Conservation (phyloP, 352 stramenopile genomes). For the Phytophthora litchii region DNA sequence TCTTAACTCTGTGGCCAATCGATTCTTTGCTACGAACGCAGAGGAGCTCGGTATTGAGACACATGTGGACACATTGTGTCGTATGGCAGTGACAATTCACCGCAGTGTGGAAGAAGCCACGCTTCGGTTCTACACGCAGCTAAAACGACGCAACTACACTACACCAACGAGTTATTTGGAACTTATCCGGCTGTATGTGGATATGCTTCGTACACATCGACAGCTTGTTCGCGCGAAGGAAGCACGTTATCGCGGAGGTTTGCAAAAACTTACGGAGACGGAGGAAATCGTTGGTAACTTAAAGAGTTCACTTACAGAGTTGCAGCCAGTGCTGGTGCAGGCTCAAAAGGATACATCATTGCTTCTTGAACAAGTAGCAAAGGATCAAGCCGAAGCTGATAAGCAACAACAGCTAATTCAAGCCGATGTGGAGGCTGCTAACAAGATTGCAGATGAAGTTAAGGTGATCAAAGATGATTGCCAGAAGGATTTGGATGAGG, state of each 20-base stretch:
- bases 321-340: slow-evolving; percentile 91
- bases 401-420: slow-evolving; percentile 92
- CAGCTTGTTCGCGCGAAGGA: slow-evolving; percentile 86
- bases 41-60: slow-evolving; percentile 89
- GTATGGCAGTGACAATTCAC: slow-evolving; percentile 94
- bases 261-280: slow-evolving; percentile 94
- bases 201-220: slow-evolving; percentile 90
- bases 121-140: slow-evolving; percentile 74
- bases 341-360: slow-evolving; percentile 88
- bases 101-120: slow-evolving; percentile 90
- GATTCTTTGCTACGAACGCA: slow-evolving; percentile 86
- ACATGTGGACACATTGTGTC: slow-evolving; percentile 89
- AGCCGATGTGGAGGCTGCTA: slow-evolving; percentile 90
- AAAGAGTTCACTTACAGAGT: slow-evolving; percentile 90
- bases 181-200: slow-evolving; percentile 94
- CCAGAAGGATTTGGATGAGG: slow-evolving; percentile 92
- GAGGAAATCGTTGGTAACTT: slow-evolving; percentile 93
- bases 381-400: slow-evolving; percentile 92
- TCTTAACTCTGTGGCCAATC: slow-evolving; percentile 90
- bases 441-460: slow-evolving; percentile 91
- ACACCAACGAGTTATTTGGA: slow-evolving; percentile 96
- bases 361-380: slow-evolving; percentile 88
- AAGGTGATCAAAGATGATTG: slow-evolving; percentile 95
- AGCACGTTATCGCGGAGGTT: slow-evolving; percentile 76
- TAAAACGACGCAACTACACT: slow-evolving; percentile 94